Evolutionary conservation across 2,329 filamentous ascomycete species (phyloP).

Genomic region (Exophiala sp.): DNA sequence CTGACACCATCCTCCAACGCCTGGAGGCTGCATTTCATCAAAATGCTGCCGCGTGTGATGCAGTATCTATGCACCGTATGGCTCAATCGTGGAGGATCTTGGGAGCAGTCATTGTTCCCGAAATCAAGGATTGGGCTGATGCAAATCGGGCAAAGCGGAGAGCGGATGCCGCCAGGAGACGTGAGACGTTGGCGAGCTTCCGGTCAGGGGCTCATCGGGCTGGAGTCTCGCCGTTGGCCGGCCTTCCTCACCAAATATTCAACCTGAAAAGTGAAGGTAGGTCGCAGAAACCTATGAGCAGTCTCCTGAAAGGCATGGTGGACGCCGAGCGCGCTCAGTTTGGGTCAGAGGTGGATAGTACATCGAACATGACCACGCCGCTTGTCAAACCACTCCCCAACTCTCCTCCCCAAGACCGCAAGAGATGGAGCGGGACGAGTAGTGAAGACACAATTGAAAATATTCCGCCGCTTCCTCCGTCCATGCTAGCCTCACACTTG

Average conservation of each 20-base stretch:
- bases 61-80: conserved; percentile 45
- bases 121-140: conserved; percentile 41
- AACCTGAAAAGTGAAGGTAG: conserved; percentile 24
- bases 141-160: conserved; percentile 32
- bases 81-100: conserved; percentile 57
- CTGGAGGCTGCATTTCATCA: conserved; percentile 45
- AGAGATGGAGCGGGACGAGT: conserved; percentile 31
- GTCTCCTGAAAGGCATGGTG: conserved; percentile 41
- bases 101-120: conserved; percentile 46
- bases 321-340: conserved; percentile 35
- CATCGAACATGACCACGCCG: conserved; percentile 53
- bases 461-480: conserved; percentile 41
- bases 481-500: conserved; percentile 37
- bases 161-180: conserved; percentile 28
- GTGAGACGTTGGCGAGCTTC: conserved; percentile 17
- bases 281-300: conserved; percentile 38
- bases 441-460: conserved; percentile 35
- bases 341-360: conserved; percentile 41
- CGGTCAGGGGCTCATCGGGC: conserved; percentile 10
- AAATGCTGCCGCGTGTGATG: conserved; percentile 51
- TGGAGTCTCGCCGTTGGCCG: conserved; percentile 16
- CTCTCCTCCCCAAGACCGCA: conserved; percentile 34
- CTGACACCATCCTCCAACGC: conserved; percentile 30
- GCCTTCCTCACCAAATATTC: conserved; percentile 11
- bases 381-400: conserved; percentile 47